Base-by-base conservation (phyloP, 1,284 basidiomycete species). In the Albatrellus sp. region DNA sequence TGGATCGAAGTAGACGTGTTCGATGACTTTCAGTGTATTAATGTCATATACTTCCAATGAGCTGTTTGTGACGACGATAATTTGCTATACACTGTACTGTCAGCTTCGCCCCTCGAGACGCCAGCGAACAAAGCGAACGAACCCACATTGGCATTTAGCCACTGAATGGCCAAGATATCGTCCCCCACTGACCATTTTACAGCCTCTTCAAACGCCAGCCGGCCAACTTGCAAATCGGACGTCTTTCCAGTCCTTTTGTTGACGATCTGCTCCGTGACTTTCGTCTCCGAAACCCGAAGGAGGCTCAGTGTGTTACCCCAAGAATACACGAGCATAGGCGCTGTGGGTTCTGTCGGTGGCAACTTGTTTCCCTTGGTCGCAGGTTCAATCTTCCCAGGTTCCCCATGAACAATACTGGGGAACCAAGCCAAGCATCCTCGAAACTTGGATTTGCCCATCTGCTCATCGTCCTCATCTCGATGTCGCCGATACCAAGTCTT, bases 401-500 rank as follows among this genome's bases (percentile, higher is more conserved):
- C 20, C 46, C 53, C 49, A 29, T 54, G 50, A 9, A 57, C 48
- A 7, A 76, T 63, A 53, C 78, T 77, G 2, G 84, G 82, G 54
- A 80, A 86, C 91, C 91, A 96, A 0, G 80, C 77, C 32, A 91
- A 60, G 24, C 73, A 68, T 5, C 82, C 80, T 48, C 72, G 71
- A 60, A 69, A 69, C 54, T 69, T 69, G 52, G 67, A 66, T 52
- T 61, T 68, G 32, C 60, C 60, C 40, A 52, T 57, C 12, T 59
- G 61, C 13, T 66, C 68, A 42, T 72, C 73, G 28, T 71, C 67
- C 6, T 60, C 53, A 17, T 74, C 68, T n/a, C 88, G 75, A 51
- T 82, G 68, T 45, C 73, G 76, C 52, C 91, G 80, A 57, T 88
- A 88, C 91, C 93, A 98, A 0, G 94, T 98, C 55, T 88, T 80